Conservation (phyloP, 176 grass and related monocot species). For the Zea mays region DNA sequence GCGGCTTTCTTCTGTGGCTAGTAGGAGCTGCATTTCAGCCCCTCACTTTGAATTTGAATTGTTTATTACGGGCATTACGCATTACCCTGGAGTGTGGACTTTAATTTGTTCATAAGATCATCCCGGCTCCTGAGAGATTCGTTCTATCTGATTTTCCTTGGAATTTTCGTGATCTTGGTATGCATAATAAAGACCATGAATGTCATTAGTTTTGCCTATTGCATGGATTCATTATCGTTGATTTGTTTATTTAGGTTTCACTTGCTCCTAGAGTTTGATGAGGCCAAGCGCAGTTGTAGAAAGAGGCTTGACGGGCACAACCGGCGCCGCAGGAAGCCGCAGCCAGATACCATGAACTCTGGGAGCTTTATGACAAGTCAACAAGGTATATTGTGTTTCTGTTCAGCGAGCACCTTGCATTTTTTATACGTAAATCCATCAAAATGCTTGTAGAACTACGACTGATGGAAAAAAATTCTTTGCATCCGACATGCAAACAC, state of each 20-base stretch:
- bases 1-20: not conserved
- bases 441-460: not conserved
- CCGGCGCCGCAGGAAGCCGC: slow-evolving; percentile 81
- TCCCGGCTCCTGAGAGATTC: not conserved
- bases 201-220: not conserved
- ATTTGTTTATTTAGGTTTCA: slow-evolving; percentile 72
- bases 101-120: slow-evolving; percentile 22
- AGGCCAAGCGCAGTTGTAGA: slow-evolving; percentile 89
- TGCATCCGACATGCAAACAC: too few relatives aligned
- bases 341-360: slow-evolving; percentile 58
- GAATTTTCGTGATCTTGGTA: not conserved
- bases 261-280: slow-evolving; percentile 84
- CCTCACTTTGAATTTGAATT: slow-evolving; percentile 29
- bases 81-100: not conserved
- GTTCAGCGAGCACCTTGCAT: not conserved
- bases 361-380: slow-evolving; percentile 68
- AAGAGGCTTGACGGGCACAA: slow-evolving; percentile 97
- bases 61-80: not conserved
- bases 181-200: slow-evolving; percentile 16
- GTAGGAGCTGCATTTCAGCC: slow-evolving; percentile 13
- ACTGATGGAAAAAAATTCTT: too few relatives aligned
- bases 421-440: not conserved
- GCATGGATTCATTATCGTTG: slow-evolving; percentile 9
- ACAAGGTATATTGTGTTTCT: slow-evolving; percentile 64
- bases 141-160: not conserved